These are phyloP conservation scores for Euphrasia arctica DNA, from an alignment of 305 asterid species.

Conservation along the genomic window DNA sequence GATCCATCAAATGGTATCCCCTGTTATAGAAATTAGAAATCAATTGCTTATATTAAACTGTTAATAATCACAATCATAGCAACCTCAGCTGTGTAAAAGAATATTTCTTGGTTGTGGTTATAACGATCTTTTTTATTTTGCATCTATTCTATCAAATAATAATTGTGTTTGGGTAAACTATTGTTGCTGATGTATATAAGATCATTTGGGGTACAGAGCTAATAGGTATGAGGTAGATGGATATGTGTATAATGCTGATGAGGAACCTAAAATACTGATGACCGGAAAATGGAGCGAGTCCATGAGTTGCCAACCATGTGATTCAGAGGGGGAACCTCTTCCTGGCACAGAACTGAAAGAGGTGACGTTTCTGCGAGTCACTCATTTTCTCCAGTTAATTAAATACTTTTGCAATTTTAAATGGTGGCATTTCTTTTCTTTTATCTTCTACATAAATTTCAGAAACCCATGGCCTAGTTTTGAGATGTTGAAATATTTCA, in stretches of 20 bases:
- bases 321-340: slow-evolving; percentile 93
- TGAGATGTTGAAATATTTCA: slow-evolving; percentile 14
- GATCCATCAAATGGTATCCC: slow-evolving; percentile 17
- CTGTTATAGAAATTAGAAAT: not conserved
- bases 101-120: slow-evolving; percentile 1
- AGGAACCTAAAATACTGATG: slow-evolving; percentile 96
- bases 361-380: slow-evolving; percentile 36
- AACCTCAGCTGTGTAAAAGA: not conserved
- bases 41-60: slow-evolving; percentile 5
- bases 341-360: slow-evolving; percentile 82
- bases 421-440: slow-evolving; percentile 19
- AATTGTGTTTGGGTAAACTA: slow-evolving; percentile 2
- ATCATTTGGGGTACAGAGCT: slow-evolving; percentile 53
- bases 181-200: slow-evolving; percentile 30
- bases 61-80: not conserved
- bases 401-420: slow-evolving; percentile 21
- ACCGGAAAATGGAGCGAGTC: slow-evolving; percentile 95
- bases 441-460: slow-evolving; percentile 14
- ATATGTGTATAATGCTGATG: slow-evolving; percentile 80
- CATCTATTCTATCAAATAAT: not conserved
- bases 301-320: slow-evolving; percentile 93
- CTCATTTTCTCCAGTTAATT: not conserved
- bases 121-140: slow-evolving; percentile 8
- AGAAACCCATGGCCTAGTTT: slow-evolving; percentile 1
- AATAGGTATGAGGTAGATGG: slow-evolving; percentile 99